phyloP scores from a whole-genome alignment of 306 rosid species.

The Canavalia gladiata region DNA sequence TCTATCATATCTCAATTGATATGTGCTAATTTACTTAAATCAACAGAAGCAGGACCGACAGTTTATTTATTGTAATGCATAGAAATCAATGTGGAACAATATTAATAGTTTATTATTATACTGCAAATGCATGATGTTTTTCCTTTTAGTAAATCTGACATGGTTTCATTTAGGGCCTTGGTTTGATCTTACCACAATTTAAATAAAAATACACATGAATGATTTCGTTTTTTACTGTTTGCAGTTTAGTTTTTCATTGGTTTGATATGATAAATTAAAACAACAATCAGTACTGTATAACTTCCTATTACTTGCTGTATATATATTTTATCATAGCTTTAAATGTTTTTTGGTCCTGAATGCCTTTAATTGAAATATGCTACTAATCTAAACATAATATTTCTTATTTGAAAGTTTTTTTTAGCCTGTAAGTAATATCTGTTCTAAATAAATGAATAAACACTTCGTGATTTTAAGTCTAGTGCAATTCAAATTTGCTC shows the following conservation, averaged over 20 bases:
- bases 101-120: neutral
- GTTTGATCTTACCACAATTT: conserved; percentile 8
- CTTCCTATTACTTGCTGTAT: conserved; percentile 17
- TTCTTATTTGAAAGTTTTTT: neutral
- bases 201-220: neutral
- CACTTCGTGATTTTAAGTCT: neutral
- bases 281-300: neutral
- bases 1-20: conserved; percentile 24
- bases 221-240: neutral
- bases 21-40: conserved; percentile 18
- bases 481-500: conserved; percentile 18
- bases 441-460: neutral
- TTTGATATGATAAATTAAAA: conserved; percentile 35
- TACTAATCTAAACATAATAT: neutral
- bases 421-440: neutral
- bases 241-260: neutral
- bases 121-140: conserved; percentile 15
- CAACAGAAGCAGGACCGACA: neutral
- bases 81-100: conserved; percentile 20
- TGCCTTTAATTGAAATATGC: conserved; percentile 24
- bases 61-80: conserved; percentile 24
- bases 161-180: conserved; percentile 30
- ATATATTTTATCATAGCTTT: neutral
- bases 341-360: conserved; percentile 10
- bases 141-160: neutral